Evolutionary conservation across 257 asterid species (phyloP).

Genomic region (Nicotiana undulata): DNA sequence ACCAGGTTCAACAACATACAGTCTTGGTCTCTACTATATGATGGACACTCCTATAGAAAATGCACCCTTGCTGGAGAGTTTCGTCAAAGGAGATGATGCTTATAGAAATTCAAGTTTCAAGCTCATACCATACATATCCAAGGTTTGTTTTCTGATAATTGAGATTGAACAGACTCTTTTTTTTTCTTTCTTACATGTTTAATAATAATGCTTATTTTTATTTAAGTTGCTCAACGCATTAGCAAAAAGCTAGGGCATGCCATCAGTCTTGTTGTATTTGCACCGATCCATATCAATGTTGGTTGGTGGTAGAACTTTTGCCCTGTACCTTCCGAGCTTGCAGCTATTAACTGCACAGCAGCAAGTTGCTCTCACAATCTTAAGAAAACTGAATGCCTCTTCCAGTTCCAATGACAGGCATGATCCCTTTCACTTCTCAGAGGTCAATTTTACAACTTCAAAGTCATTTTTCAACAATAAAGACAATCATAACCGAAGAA

Average conservation of each 20-base stretch:
- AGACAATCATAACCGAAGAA: not conserved
- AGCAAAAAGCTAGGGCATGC: not conserved
- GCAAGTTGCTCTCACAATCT: not conserved
- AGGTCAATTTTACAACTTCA: not conserved
- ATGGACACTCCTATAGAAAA: conserved; percentile 81
- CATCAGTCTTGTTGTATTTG: not conserved
- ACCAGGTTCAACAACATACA: conserved; percentile 91
- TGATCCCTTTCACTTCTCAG: not conserved
- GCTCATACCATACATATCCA: conserved; percentile 95
- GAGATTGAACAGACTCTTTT: conserved; percentile 2
- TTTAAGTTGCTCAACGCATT: not conserved
- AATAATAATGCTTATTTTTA: conserved; percentile 6
- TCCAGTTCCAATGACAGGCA: too few relatives aligned
- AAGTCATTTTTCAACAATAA: too few relatives aligned
- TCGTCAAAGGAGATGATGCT: conserved; percentile 89
- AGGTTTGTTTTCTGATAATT: conserved; percentile 35
- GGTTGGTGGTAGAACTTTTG: not conserved
- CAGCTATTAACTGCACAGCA: not conserved
- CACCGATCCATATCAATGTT: not conserved
- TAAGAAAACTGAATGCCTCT: not conserved
- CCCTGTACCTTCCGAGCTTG: not conserved
- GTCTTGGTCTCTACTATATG: conserved; percentile 85
- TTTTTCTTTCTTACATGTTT: not conserved
- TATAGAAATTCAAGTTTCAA: conserved; percentile 95
- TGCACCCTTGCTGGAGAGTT: conserved; percentile 81